Conservation (phyloP, 371 early-diverging fungal genomes). For the Polyrhizophydium stewartii region DNA sequence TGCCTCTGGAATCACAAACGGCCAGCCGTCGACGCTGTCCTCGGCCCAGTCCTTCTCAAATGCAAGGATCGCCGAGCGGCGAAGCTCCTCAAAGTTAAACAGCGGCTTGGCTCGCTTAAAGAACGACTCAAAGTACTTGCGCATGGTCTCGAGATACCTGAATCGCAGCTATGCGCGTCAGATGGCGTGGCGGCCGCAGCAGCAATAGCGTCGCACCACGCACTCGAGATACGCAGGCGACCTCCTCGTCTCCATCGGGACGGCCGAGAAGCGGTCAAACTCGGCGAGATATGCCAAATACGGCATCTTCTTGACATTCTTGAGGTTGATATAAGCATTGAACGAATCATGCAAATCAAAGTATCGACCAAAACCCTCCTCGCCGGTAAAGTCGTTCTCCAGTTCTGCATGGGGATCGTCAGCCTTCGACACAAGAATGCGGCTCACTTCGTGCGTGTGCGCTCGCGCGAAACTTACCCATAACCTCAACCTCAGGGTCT, state of each 20-base stretch:
- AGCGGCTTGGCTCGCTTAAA: constrained; percentile 76
- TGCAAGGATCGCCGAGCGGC: constrained; percentile 41
- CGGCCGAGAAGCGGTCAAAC: constrained; percentile 60
- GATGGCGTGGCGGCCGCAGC: no score
- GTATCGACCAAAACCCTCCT: constrained; percentile 82
- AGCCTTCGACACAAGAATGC: neutral
- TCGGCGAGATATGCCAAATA: constrained; percentile 76
- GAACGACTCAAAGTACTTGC: constrained; percentile 70
- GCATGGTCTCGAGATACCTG: constrained; percentile 65
- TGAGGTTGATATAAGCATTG: constrained; percentile 76
- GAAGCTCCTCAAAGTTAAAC: constrained; percentile 56
- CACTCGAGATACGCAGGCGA: constrained; percentile 57
- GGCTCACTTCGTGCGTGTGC: no score
- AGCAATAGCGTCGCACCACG: constrained; percentile 13
- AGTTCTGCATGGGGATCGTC: constrained; percentile 42
- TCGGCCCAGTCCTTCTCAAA: constrained; percentile 63
- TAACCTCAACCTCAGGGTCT: constrained; percentile 50
- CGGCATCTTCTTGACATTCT: constrained; percentile 62
- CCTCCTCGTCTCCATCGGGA: constrained; percentile 62
- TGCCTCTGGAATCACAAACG: constrained; percentile 14
- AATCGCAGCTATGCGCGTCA: neutral
- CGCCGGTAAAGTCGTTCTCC: constrained; percentile 86
- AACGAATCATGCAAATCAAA: constrained; percentile 81
- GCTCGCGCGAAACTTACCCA: constrained; percentile 45
- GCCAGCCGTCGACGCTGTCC: constrained; percentile 64